Evolutionary conservation across 768 basidiomycete species (phyloP).

Genomic region (Suillus spraguei): DNA sequence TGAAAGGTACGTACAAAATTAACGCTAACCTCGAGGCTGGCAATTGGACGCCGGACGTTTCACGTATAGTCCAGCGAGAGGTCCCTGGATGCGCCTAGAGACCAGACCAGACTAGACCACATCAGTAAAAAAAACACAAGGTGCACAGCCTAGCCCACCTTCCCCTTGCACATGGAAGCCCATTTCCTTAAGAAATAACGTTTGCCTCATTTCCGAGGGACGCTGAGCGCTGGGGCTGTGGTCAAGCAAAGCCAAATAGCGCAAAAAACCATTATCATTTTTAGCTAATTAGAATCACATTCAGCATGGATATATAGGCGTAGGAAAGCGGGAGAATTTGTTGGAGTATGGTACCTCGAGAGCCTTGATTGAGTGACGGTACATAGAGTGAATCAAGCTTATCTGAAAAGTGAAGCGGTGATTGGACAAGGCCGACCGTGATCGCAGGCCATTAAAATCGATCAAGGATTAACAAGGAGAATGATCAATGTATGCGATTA

Average conservation of each 20-base stretch:
- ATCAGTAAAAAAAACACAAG: conserved; percentile 8
- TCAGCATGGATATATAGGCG: not conserved
- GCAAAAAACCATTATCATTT: not conserved
- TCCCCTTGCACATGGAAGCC: conserved; percentile 2
- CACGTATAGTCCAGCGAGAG: conserved; percentile 5
- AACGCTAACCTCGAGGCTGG: conserved; percentile 6
- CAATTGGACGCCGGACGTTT: conserved; percentile 3
- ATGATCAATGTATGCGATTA: conserved; percentile 5
- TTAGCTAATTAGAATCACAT: not conserved
- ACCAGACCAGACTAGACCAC: conserved; percentile 6
- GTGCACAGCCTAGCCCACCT: conserved; percentile 2
- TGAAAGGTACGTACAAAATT: conserved; percentile 4
- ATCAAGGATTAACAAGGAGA: conserved; percentile 1
- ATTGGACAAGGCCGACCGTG: conserved; percentile 1
- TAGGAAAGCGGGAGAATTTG: not conserved
- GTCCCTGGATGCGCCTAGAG: conserved; percentile 6
- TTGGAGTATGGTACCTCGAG: not conserved
- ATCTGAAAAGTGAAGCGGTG: not conserved
- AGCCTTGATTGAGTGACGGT: not conserved
- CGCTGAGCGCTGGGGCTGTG: conserved; percentile 4
- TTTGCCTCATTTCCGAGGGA: conserved; percentile 7
- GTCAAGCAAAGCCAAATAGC: conserved; percentile 1
- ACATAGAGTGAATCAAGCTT: not conserved
- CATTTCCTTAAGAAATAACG: conserved; percentile 7
- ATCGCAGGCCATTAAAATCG: not conserved